Evolutionary conservation across 2,329 filamentous ascomycete genomes (phyloP).

Genomic region (Pyrenophora teres): DNA sequence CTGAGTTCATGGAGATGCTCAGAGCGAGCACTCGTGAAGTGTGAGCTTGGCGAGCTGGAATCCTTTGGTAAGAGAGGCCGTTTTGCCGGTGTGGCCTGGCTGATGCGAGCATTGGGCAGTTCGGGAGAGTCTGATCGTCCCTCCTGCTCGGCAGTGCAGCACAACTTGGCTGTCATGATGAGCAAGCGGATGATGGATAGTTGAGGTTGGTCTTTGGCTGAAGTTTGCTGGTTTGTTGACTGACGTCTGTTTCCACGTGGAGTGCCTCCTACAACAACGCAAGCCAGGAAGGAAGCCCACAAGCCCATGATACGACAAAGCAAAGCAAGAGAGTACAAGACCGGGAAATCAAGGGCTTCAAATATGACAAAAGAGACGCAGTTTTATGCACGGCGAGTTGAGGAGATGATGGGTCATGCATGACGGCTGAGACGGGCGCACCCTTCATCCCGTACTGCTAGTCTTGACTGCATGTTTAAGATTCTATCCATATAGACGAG

Average conservation of each 20-base stretch:
- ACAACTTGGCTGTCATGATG: conserved; percentile 41
- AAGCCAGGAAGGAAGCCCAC: too few species aligned
- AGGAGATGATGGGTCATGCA: too few species aligned
- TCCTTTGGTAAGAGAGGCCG: conserved; percentile 31
- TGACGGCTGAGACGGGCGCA: too few species aligned
- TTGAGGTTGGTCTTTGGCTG: neutral
- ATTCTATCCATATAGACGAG: neutral
- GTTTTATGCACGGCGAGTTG: neutral
- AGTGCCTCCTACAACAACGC: neutral
- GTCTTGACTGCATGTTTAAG: neutral
- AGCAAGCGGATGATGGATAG: neutral
- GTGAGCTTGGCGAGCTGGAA: conserved; percentile 27
- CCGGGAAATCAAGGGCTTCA: too few species aligned
- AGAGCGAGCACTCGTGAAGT: conserved; percentile 37
- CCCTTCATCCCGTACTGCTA: neutral
- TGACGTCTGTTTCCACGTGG: conserved; percentile 1
- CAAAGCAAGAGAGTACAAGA: neutral
- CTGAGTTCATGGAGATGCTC: conserved; percentile 42
- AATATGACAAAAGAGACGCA: neutral
- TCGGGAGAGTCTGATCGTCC: conserved; percentile 34
- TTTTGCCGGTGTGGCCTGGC: conserved; percentile 32
- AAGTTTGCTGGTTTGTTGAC: conserved; percentile 6
- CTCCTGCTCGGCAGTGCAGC: conserved; percentile 41
- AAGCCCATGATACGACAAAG: too few species aligned
- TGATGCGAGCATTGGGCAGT: conserved; percentile 41